Percentiles rank a stretch among this genome's conserved stretches.
Conservation (phyloP, 2,329 filamentous ascomycete species). For the Fusarium mangiferae region DNA sequence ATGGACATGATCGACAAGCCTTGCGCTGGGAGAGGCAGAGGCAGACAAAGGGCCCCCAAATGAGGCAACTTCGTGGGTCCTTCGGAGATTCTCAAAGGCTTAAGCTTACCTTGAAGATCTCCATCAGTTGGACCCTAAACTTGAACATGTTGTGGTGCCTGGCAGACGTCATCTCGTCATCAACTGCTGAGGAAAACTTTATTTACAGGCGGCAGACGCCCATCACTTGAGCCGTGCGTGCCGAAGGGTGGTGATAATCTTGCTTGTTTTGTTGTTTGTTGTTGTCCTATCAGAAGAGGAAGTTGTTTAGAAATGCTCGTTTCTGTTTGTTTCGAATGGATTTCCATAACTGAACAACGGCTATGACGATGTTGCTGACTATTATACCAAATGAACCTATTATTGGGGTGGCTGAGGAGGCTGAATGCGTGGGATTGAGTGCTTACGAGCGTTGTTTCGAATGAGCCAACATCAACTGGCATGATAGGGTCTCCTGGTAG, state of each 20-base stretch:
- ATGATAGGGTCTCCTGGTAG: neutral
- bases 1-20: conserved; percentile 24
- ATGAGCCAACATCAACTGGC: conserved; percentile 9
- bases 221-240: conserved; percentile 18
- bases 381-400: neutral
- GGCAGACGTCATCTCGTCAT: conserved; percentile 32
- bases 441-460: conserved; percentile 36
- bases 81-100: conserved; percentile 36
- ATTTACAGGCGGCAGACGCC: conserved; percentile 4
- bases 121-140: conserved; percentile 35
- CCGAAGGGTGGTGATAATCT: conserved; percentile 6
- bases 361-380: conserved; percentile 14
- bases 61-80: conserved; percentile 8
- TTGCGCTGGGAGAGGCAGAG: conserved; percentile 4
- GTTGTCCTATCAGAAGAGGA: neutral
- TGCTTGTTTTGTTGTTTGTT: neutral
- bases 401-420: conserved; percentile 14
- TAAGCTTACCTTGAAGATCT: conserved; percentile 42
- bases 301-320: neutral
- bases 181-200: conserved; percentile 19
- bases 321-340: neutral
- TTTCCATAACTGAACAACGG: conserved; percentile 25
- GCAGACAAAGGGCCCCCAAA: neutral
- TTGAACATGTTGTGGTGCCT: conserved; percentile 27
- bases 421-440: conserved; percentile 38